Evolutionary conservation across 129 eudicot species (phyloP), one percentile per base, ranked within the genome.

Genomic region (Escallonia herrerae): DNA sequence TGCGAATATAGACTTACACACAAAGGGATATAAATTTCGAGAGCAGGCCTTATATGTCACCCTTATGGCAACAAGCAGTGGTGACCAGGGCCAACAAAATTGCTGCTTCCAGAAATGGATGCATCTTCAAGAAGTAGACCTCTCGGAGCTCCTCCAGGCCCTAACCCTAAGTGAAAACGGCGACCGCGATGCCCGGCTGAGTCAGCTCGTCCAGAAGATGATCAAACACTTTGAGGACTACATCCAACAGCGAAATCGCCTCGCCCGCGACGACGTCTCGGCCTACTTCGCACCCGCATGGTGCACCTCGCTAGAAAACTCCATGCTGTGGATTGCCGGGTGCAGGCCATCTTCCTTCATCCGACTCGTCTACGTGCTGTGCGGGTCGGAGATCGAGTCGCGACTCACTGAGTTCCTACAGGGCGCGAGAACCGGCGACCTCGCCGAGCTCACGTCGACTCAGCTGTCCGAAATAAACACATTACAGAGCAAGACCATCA

Each of bases 281-380:
- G n/a, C 67, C 8, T 63, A 41, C 49, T 71, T 71, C 15, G 67
- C 69, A 15, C 62, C 76, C 3, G 22, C 61, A 0, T 71, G 68
- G 63, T 62, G 76, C 68, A 7, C 76, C 3, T 43, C 76, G 3
- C 38, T 51, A 8, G 76, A 62, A 46, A 22, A 49, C 3, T 63
- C 76, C 42, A 13, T 62, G 14, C 45, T 62, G 3, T 71, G 76
- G 76, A 56, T 54, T 5, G 62, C 53, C 8, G 76, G 76, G 2
- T 71, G 76, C 44, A 15, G 76, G n/a, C 76, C 76, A 0, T 62
- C 76, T 11, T 50, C 15, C 7, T 63, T 51, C 60, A 54, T 53
- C 44, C 59, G 69, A 1, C 69, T 62, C 44, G 43, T 63, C 4
- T 51, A 50, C 9, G 62, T 45, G 4, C 68, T 71, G 1, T 49